A percentile compares a stretch with the other conserved stretches of the same genome.
phyloP scores from a whole-genome alignment of 208 protist species.

The Phytomonas serpens region DNA sequence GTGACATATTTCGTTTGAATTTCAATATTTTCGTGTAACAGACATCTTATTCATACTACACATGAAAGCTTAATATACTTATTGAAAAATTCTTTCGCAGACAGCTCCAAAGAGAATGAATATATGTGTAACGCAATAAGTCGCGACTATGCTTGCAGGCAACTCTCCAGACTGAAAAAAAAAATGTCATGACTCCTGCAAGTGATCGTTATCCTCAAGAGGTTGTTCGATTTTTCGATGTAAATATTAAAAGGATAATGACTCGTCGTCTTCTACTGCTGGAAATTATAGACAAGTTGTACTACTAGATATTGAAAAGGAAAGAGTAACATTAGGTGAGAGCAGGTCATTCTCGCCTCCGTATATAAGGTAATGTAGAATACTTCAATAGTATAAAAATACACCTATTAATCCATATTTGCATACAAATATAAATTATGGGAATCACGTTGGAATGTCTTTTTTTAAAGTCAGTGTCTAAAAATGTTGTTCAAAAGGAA shows the following conservation, averaged over 20 bases:
- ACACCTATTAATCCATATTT: slow-evolving; percentile 1
- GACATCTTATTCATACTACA: neutral
- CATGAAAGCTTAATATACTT: neutral
- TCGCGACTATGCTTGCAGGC: neutral
- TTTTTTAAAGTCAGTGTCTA: neutral
- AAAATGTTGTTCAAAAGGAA: neutral
- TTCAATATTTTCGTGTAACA: neutral
- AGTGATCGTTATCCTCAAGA: neutral
- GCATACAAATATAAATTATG: neutral
- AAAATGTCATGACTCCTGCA: neutral
- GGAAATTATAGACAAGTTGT: neutral
- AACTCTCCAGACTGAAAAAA: neutral
- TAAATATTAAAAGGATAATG: neutral
- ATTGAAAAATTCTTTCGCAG: neutral
- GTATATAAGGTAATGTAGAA: neutral
- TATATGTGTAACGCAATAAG: neutral
- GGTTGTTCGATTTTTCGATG: neutral
- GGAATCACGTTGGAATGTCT: neutral
- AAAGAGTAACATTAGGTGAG: neutral
- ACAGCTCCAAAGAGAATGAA: neutral
- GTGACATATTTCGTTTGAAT: neutral
- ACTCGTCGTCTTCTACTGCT: neutral
- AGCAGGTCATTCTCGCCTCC: neutral
- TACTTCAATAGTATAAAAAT: neutral
- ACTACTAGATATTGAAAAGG: neutral